Evolutionary conservation across 2,329 filamentous ascomycete species (phyloP).

Genomic region (Diaporthe velutina): DNA sequence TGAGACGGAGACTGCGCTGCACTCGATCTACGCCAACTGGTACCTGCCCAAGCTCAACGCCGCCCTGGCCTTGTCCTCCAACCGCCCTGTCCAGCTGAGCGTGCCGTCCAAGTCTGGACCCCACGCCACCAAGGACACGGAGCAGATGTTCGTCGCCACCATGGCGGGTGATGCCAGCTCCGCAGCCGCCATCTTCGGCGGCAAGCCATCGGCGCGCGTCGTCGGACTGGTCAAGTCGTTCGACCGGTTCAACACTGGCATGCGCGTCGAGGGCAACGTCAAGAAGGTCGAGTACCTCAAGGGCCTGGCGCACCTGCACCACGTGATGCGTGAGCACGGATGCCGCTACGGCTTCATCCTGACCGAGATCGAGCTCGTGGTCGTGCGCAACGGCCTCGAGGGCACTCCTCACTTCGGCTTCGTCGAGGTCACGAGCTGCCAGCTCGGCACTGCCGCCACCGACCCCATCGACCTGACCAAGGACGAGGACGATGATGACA

Average conservation of each 20-base stretch:
- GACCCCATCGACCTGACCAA: conserved; percentile 43
- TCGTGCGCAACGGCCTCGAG: conserved; percentile 83
- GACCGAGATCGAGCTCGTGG: conserved; percentile 93
- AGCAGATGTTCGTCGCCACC: conserved; percentile 72
- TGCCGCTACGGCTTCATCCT: conserved; percentile 97
- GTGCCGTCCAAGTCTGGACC: conserved; percentile 53
- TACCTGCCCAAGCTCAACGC: conserved; percentile 91
- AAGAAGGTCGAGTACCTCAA: conserved; percentile 91
- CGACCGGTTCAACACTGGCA: conserved; percentile 94
- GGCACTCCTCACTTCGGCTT: conserved; percentile 87
- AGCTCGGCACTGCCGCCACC: conserved; percentile 57
- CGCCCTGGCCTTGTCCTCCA: conserved; percentile 81
- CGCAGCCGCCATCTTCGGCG: conserved; percentile 65
- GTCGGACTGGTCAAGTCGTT: conserved; percentile 87
- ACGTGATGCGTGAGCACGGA: conserved; percentile 92
- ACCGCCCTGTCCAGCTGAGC: conserved; percentile 69
- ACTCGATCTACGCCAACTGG: conserved; percentile 80
- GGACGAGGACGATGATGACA: conserved; percentile 43
- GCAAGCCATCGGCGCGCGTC: conserved; percentile 60
- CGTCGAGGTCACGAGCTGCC: conserved; percentile 78
- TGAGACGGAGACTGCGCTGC: conserved; percentile 82
- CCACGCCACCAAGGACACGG: conserved; percentile 51
- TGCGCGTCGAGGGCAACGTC: conserved; percentile 87
- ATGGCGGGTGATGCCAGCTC: conserved; percentile 67
- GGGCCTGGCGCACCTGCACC: conserved; percentile 86